Percentiles rank a stretch among this genome's conserved stretches.
Evolutionary conservation across 2,329 filamentous ascomycete species (phyloP).

Genomic region (Xylaria sp.): DNA sequence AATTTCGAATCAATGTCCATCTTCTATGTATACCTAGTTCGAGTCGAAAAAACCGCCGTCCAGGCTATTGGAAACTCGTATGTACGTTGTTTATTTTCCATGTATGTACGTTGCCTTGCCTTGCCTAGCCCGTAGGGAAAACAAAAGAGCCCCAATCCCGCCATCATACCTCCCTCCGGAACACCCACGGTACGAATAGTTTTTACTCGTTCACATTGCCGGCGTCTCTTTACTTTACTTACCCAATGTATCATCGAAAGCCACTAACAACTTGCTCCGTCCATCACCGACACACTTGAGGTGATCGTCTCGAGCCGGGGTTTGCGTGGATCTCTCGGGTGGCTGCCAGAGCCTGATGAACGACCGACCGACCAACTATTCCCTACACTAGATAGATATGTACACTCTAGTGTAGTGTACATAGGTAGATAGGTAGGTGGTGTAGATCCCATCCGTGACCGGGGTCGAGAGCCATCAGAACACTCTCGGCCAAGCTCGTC

Average conservation of each 20-base stretch:
- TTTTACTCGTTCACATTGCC: not conserved
- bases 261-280: no score
- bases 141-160: no score
- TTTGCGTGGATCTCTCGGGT: slow-evolving; percentile 26
- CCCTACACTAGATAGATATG: not conserved
- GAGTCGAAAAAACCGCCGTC: not conserved
- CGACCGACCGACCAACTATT: slow-evolving; percentile 4
- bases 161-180: no score
- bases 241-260: no score
- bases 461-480: slow-evolving; percentile 30
- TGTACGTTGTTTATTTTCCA: not conserved
- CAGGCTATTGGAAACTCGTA: not conserved
- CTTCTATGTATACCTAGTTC: not conserved
- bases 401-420: not conserved
- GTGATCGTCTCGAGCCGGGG: not conserved
- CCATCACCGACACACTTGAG: no score
- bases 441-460: slow-evolving; percentile 16
- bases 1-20: not conserved
- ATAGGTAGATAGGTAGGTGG: not conserved
- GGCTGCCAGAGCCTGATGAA: slow-evolving; percentile 10
- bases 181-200: not conserved
- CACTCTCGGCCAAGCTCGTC: slow-evolving; percentile 15
- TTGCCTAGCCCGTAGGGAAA: not conserved
- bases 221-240: no score
- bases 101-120: not conserved